Evolutionary conservation across 495 filamentous ascomycete genomes (phyloP), one percentile per base, ranked within the genome.

Genomic region (Opeltia flavorubescens): DNA sequence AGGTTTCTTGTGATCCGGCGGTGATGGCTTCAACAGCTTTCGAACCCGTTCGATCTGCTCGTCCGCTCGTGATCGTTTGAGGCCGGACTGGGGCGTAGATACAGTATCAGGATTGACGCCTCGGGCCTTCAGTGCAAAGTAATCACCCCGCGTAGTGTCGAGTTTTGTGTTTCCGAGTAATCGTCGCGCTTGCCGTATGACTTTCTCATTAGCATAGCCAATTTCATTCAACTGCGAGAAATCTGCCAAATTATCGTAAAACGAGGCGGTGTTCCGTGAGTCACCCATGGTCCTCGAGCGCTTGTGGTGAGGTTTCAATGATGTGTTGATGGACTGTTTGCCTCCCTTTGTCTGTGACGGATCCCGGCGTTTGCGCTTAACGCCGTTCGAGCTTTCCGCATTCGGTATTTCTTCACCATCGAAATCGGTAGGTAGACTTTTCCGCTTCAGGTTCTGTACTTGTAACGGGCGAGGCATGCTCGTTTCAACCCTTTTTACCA

Each of bases 81-180:
- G 4, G 25, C 35, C 46, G 20, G 58, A 47, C 12, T 11, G 31
- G 2, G 58, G 49, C 12, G 55, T 24, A 24, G 50, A 11, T 30
- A 49, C 48, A 17, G 57, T 56, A 38, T 56, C 48, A 33, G 56
- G 58, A 49, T 59, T 48, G 30, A 59, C 48, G 21, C 56, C 57
- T 13, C 50, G 49, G 2, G 57, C 46, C 39, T 59, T 60, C 25
- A 60, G 49, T 21, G 33, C 33, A 42, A 58, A 60, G 46, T 60
- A 60, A 35, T 54, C 50, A 20, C 53, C 53, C 3, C 44, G 46
- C 4, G 57, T 58, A 3, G 50, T 55, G 33, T 56, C 50, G 3
- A 48, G 43, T 44, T 45, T 44, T 6, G 29, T 20, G 12, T 33
- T 25, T 29, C 26, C 26, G 42, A 33, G 24, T 21, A 44, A 30